A percentile compares a stretch with the other conserved stretches of the same genome.
These are phyloP conservation scores for Parathielavia hyrcaniae DNA, from an alignment of 495 filamentous ascomycete genomes.

Conservation along the genomic window DNA sequence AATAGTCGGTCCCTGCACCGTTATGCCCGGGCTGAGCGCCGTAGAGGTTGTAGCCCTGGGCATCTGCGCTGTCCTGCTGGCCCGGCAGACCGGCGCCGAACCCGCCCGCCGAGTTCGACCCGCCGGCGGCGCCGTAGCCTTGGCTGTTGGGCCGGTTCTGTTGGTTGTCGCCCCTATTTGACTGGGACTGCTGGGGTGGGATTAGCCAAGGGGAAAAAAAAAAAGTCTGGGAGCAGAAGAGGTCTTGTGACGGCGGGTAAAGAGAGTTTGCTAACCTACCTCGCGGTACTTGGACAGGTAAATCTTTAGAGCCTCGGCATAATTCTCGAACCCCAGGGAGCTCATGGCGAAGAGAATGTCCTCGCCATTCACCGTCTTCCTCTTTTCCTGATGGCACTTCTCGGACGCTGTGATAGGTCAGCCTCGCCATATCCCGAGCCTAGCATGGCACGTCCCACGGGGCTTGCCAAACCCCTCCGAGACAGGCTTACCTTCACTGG, in stretches of 20 bases:
- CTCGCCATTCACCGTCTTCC: constrained; percentile 97
- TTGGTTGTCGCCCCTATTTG: constrained; percentile 63
- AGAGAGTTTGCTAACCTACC: constrained; percentile 53
- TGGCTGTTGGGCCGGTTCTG: constrained; percentile 65
- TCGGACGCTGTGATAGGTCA: constrained; percentile 70
- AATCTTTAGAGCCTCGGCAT: constrained; percentile 94
- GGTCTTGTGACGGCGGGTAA: too few relatives aligned
- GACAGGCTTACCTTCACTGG: constrained; percentile 72
- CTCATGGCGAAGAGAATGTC: constrained; percentile 99
- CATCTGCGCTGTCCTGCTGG: constrained; percentile 50
- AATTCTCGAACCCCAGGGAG: constrained; percentile 97
- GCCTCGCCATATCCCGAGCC: constrained; percentile 14
- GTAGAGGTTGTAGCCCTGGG: constrained; percentile 56
- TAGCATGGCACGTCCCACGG: constrained; percentile 22
- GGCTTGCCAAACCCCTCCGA: too few relatives aligned
- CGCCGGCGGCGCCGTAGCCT: constrained; percentile 54
- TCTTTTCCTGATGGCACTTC: constrained; percentile 98
- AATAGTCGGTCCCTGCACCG: constrained; percentile 51
- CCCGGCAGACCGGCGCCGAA: constrained; percentile 54
- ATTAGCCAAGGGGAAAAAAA: constrained; percentile 28
- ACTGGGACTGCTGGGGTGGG: constrained; percentile 57
- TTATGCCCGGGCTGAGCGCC: constrained; percentile 62
- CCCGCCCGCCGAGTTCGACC: constrained; percentile 43
- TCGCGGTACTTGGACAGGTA: constrained; percentile 97
- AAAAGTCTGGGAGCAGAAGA: too few relatives aligned